Evolutionary conservation across 306 rosid genomes (phyloP).

Genomic region (Argentina anserina): DNA sequence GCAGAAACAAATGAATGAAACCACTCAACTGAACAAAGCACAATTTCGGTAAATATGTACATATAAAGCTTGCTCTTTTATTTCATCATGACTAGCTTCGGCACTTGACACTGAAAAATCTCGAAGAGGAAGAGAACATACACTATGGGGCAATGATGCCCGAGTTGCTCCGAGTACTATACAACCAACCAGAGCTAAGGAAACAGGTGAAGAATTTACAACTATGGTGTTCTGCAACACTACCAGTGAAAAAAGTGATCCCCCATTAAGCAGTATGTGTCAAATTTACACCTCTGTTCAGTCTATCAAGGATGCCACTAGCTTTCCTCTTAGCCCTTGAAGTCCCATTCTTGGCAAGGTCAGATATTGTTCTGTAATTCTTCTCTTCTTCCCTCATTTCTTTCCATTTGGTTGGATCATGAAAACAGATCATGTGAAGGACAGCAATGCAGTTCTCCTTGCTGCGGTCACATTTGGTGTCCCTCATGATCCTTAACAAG

Average conservation of each 20-base stretch:
- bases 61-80: conserved; percentile 24
- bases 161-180: conserved; percentile 18
- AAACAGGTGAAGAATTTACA: conserved; percentile 61
- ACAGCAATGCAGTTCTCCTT: conserved; percentile 78
- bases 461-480: conserved; percentile 60
- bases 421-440: conserved; percentile 60
- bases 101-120: conserved; percentile 33
- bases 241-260: conserved; percentile 8
- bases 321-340: conserved; percentile 94
- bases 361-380: conserved; percentile 55
- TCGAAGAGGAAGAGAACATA: conserved; percentile 37
- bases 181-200: conserved; percentile 20
- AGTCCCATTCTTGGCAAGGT: conserved; percentile 73
- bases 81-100: conserved; percentile 41
- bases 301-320: conserved; percentile 79
- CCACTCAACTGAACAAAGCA: background rate
- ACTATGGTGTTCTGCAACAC: conserved; percentile 19
- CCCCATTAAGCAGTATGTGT: conserved; percentile 71
- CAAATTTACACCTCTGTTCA: conserved; percentile 66
- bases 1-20: background rate
- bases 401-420: conserved; percentile 72
- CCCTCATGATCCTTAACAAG: conserved; percentile 60
- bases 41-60: background rate
- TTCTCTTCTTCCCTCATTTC: conserved; percentile 80
- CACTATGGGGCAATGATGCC: conserved; percentile 30